These are phyloP conservation scores for Sphaerobolus stellatus DNA, from an alignment of 1,284 basidiomycete species.

Conservation along the genomic window DNA sequence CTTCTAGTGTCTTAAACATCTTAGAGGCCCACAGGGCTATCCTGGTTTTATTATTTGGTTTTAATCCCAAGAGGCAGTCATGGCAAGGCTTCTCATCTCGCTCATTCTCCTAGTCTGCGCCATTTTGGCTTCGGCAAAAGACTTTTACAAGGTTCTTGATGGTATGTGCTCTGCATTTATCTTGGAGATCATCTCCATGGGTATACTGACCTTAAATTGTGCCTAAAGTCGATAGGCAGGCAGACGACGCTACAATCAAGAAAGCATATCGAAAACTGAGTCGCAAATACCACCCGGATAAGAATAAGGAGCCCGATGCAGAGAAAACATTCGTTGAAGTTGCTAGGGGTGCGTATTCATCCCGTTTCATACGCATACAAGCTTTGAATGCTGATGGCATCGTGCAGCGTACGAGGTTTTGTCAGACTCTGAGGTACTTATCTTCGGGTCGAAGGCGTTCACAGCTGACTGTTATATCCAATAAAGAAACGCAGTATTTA, in stretches of 20 bases:
- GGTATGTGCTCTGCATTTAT: slow-evolving; percentile 51
- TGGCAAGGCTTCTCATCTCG: neutral
- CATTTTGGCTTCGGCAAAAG: slow-evolving; percentile 44
- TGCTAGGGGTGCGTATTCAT: slow-evolving; percentile 64
- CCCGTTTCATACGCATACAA: neutral
- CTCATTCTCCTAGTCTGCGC: slow-evolving; percentile 12
- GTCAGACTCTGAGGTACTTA: slow-evolving; percentile 69
- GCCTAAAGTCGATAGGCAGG: slow-evolving; percentile 66
- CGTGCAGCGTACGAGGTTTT: slow-evolving; percentile 86
- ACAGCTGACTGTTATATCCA: neutral
- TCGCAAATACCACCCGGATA: slow-evolving; percentile 90
- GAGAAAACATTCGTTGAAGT: slow-evolving; percentile 88
- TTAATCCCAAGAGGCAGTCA: neutral
- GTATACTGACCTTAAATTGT: slow-evolving; percentile 17
- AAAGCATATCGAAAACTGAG: slow-evolving; percentile 90
- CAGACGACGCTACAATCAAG: slow-evolving; percentile 85
- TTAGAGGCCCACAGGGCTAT: neutral
- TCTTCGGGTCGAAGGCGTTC: neutral
- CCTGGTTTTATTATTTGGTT: neutral
- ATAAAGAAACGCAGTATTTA: slow-evolving; percentile 85
- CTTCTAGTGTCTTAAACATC: neutral
- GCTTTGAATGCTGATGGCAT: neutral
- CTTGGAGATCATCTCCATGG: slow-evolving; percentile 23
- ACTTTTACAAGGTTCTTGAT: slow-evolving; percentile 75
- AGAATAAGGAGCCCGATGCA: slow-evolving; percentile 82